Base-by-base conservation (phyloP, 768 basidiomycete species). In the Rhizopogon roseolus region DNA sequence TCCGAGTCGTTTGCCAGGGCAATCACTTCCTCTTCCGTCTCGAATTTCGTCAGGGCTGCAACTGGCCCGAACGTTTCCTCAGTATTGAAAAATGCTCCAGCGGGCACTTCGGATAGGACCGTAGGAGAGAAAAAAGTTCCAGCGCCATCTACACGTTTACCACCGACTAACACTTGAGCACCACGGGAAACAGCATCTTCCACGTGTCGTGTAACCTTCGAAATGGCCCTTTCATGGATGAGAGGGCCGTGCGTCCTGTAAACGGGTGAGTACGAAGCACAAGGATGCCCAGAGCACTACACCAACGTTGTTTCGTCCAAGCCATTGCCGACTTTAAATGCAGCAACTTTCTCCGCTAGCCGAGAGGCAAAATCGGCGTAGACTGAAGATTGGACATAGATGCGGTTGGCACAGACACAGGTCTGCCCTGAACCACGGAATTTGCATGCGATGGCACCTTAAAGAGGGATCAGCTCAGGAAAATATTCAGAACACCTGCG, bases 1-100 rank as follows among this genome's bases (percentile, higher is more conserved):
- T 90, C 82, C 1, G 85, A 78, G 60, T 81, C 73, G 69, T 99
- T 98, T 32, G 96, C 96, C 49, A 93, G 70, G 60, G 78, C 76
- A 53, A 98, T 76, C 1, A 93, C 94, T 68, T 98, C 89, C 41
- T 94, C 93, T 71, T 99, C 97, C 0, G 93, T 93, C 68, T 90
- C 84, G 65, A 99, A 99, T 64, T 86, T 87, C 66, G 81, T 85
- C 22, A 99, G 73, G 6, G 90, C 88, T 0, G 93, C 93, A 38
- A 96, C 69, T 0, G 93, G 95, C 0, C 96, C 97, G 63, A 99
- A 99, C 0, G 97, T 98, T 76, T 99, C 97, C 67, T 98, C 97
- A 9, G 63, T 64, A 61, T 82, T 79, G 61, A 96, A 64, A 36
- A 79, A 71, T 9, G 92, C 89, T 27, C 78, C 73, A 19, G 70